A percentile compares a stretch with the other conserved stretches of the same genome.
These are phyloP conservation scores for Ascomycota sp. DNA, from an alignment of 2,329 filamentous ascomycete species.

Conservation along the genomic window DNA sequence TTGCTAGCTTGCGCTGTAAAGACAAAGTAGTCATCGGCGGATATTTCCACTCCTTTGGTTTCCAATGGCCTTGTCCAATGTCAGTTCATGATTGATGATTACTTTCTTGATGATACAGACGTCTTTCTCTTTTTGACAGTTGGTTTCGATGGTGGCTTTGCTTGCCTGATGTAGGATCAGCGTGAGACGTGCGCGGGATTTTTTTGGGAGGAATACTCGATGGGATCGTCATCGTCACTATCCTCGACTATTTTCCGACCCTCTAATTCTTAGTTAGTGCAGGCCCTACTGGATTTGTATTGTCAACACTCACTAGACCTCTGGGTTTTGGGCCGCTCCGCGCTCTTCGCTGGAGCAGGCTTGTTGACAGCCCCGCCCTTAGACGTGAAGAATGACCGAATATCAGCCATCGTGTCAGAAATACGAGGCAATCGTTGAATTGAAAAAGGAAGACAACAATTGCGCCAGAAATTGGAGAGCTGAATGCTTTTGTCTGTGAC, in stretches of 20 bases:
- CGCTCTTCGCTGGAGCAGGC: conserved; percentile 23
- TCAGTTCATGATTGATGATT: conserved; percentile 6
- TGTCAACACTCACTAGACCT: conserved; percentile 20
- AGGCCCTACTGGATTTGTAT: neutral
- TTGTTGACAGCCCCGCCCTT: conserved; percentile 40
- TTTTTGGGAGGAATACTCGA: conserved; percentile 7
- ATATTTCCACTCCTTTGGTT: conserved; percentile 28
- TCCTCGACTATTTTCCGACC: conserved; percentile 58
- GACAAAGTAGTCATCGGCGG: conserved; percentile 37
- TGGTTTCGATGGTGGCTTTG: conserved; percentile 31
- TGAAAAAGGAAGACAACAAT: conserved; percentile 1
- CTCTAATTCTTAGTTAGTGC: conserved; percentile 14
- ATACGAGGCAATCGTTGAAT: neutral
- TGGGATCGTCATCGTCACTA: conserved; percentile 53
- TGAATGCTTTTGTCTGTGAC: neutral
- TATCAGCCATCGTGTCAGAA: conserved; percentile 53
- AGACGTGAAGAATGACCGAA: conserved; percentile 74
- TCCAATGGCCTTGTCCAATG: conserved; percentile 14
- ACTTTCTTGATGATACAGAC: conserved; percentile 10
- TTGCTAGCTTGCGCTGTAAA: conserved; percentile 21
- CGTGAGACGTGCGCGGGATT: neutral
- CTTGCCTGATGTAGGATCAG: conserved; percentile 11
- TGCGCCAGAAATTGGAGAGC: too few species aligned
- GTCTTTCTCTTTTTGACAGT: conserved; percentile 32
- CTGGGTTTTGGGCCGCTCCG: conserved; percentile 22